Conservation (phyloP, 441 rosid species). For the Dalechampia spathulata region DNA sequence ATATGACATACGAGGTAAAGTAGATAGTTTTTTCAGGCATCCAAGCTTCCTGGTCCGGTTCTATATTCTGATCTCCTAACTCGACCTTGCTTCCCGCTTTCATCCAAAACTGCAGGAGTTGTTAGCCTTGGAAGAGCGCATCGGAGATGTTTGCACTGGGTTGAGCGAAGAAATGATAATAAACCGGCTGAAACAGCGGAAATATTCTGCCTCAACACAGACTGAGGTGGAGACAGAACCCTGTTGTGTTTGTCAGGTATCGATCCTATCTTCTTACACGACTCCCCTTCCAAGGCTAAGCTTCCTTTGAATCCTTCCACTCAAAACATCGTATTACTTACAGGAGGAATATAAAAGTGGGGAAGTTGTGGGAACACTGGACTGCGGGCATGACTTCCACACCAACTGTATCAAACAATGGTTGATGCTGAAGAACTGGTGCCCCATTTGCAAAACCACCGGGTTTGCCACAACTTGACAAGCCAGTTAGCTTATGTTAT, state of each 20-base stretch:
- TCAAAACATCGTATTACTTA: conserved; percentile 1
- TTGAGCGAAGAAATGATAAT: conserved; percentile 57
- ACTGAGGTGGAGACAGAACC: conserved; percentile 56
- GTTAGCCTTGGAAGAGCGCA: conserved; percentile 81
- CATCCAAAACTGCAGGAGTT: conserved; percentile 50
- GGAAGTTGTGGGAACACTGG: conserved; percentile 62
- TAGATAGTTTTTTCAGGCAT: neutral
- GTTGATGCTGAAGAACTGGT: conserved; percentile 28
- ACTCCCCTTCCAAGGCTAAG: neutral
- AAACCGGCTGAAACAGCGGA: conserved; percentile 37
- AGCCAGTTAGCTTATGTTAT: neutral
- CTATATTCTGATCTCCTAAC: neutral
- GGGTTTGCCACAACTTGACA: conserved; percentile 18
- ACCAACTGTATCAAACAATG: conserved; percentile 62
- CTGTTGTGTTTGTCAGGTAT: conserved; percentile 85
- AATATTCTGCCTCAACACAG: conserved; percentile 16
- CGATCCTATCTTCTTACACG: neutral
- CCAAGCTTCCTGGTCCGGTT: neutral
- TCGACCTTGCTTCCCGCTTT: neutral
- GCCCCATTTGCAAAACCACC: conserved; percentile 21
- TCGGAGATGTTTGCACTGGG: conserved; percentile 88
- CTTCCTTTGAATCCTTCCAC: neutral
- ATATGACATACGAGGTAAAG: conserved; percentile 90
- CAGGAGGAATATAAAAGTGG: conserved; percentile 80
- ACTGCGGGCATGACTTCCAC: conserved; percentile 80